These are phyloP conservation scores for Fusarium musae DNA, from an alignment of 2,329 filamentous ascomycete genomes.

Conservation along the genomic window DNA sequence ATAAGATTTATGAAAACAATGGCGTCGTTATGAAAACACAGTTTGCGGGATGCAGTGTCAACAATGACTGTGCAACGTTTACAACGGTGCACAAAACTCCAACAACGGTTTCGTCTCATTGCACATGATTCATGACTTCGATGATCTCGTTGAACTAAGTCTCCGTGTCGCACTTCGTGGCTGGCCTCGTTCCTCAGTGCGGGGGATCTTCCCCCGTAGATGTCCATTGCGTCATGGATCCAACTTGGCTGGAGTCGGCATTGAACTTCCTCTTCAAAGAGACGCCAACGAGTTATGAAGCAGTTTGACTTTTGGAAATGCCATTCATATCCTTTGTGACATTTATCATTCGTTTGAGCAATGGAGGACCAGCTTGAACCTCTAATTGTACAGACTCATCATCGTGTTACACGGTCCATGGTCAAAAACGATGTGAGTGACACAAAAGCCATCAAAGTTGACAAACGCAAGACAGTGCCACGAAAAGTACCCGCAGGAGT, in stretches of 20 bases:
- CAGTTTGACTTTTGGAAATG: no score
- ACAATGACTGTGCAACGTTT: fast-evolving
- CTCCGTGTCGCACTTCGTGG: not conserved
- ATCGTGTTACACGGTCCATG: constrained; percentile 22
- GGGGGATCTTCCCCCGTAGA: not conserved
- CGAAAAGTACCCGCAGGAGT: not conserved
- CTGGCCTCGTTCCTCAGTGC: not conserved
- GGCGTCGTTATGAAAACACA: fast-evolving
- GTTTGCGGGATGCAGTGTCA: fast-evolving
- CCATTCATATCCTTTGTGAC: no score
- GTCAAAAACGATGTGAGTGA: not conserved
- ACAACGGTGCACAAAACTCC: fast-evolving
- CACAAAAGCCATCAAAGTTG: not conserved
- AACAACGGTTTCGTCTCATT: not conserved
- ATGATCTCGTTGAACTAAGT: no score
- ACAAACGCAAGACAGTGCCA: not conserved
- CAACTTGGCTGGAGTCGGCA: no score
- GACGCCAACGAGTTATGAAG: no score
- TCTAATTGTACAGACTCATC: fast-evolving
- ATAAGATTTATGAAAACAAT: not conserved
- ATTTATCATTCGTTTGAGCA: no score
- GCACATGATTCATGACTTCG: not conserved
- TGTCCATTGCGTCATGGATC: constrained; percentile 2
- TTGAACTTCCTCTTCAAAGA: no score
- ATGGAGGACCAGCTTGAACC: fast-evolving